phyloP scores from a whole-genome alignment of 1,139 yeast genomes.

The Protomyces inundatus region DNA sequence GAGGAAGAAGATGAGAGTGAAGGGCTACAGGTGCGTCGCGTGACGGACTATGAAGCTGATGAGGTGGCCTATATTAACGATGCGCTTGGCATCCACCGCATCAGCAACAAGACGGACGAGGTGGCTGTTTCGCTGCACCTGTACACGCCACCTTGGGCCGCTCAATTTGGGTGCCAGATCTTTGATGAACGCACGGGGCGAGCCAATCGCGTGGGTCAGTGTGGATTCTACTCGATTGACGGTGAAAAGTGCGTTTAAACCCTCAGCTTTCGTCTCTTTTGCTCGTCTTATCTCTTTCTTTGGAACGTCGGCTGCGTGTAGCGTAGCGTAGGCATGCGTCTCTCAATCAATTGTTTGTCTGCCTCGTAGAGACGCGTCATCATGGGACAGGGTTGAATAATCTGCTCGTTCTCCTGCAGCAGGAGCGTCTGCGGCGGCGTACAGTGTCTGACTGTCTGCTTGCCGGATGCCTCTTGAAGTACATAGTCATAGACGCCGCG shows the following conservation, averaged over 20 bases:
- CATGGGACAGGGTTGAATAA: not conserved
- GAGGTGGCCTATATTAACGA: constrained; percentile 60
- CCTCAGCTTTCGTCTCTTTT: not conserved
- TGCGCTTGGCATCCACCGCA: constrained; percentile 60
- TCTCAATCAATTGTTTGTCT: not conserved
- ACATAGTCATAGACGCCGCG: not conserved
- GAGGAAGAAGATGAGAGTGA: constrained; percentile 29
- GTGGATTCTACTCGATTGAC: constrained; percentile 21
- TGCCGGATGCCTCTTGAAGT: not conserved
- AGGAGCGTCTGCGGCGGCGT: not conserved
- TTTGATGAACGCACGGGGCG: constrained; percentile 18
- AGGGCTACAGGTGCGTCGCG: constrained; percentile 32
- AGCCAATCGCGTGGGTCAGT: constrained; percentile 14
- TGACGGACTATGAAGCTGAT: constrained; percentile 39
- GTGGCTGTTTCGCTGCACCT: constrained; percentile 66
- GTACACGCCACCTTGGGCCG: constrained; percentile 75
- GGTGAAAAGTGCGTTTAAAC: not conserved
- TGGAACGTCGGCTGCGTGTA: no score
- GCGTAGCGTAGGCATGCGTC: no score
- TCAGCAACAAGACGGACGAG: constrained; percentile 50
- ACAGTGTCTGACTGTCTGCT: not conserved
- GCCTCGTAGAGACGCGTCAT: not conserved
- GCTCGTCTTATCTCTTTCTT: no score
- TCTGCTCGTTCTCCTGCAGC: not conserved
- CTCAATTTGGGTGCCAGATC: constrained; percentile 37